A percentile compares a stretch with the other conserved stretches of the same genome.
phyloP scores from a whole-genome alignment of 805 yeast species.

The Saturnispora mendoncae region DNA sequence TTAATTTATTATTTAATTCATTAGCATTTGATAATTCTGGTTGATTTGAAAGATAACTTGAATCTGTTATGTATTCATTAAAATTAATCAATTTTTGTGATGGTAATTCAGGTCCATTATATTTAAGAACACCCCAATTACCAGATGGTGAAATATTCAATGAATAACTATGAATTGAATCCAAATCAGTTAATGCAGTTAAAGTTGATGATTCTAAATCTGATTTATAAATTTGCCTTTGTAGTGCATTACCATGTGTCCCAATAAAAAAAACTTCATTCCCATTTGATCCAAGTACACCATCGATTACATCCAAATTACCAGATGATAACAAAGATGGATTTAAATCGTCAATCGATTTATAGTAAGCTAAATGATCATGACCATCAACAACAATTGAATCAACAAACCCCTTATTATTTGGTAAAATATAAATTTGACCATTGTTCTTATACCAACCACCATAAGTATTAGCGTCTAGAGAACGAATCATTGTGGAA shows the following conservation, averaged over 20 bases:
- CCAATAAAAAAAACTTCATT: slow-evolving; percentile 47
- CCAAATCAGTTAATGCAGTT: slow-evolving; percentile 26
- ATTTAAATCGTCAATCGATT: slow-evolving; percentile 27
- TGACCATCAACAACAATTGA: slow-evolving; percentile 45
- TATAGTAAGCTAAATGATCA: slow-evolving; percentile 57
- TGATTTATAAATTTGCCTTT: slow-evolving; percentile 51
- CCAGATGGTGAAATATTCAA: slow-evolving; percentile 51
- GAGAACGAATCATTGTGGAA: slow-evolving; percentile 34
- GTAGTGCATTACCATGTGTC: slow-evolving; percentile 45
- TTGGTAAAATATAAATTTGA: slow-evolving; percentile 33
- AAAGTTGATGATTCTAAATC: slow-evolving; percentile 26
- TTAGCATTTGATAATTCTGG: slow-evolving; percentile 15
- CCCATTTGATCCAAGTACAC: slow-evolving; percentile 40
- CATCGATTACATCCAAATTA: slow-evolving; percentile 43
- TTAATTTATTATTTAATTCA: slow-evolving; percentile 14
- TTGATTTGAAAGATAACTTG: slow-evolving; percentile 10
- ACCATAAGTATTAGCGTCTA: slow-evolving; percentile 36
- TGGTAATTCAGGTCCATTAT: slow-evolving; percentile 44
- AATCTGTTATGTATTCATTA: slow-evolving; percentile 10
- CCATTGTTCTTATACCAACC: slow-evolving; percentile 46
- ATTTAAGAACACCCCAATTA: slow-evolving; percentile 39
- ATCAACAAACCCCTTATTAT: slow-evolving; percentile 52
- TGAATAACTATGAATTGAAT: slow-evolving; percentile 37
- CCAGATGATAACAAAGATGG: slow-evolving; percentile 40
- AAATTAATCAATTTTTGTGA: slow-evolving; percentile 33